Evolutionary conservation across 129 eudicot genomes (phyloP).

Genomic region (Helichrysum umbraculigerum): DNA sequence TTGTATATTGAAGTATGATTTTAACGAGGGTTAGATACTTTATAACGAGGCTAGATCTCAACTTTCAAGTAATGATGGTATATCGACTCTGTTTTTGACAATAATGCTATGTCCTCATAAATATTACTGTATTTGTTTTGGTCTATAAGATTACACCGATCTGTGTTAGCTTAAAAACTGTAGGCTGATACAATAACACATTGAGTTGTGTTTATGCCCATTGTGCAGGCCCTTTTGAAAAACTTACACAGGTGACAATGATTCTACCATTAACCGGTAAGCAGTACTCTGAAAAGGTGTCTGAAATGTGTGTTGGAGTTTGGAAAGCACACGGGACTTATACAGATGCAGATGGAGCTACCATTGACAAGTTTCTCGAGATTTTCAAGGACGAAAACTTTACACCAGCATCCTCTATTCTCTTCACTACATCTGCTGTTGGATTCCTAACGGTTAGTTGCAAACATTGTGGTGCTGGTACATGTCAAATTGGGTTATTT

Average conservation of each 20-base stretch:
- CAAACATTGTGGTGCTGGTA: background rate
- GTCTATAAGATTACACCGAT: background rate
- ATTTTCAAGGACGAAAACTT: constrained; percentile 63
- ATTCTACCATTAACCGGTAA: constrained; percentile 81
- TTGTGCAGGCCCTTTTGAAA: constrained; percentile 73
- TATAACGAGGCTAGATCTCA: background rate
- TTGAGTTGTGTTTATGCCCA: background rate
- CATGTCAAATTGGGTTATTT: background rate
- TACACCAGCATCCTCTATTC: constrained; percentile 72
- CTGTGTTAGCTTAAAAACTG: background rate
- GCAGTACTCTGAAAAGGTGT: constrained; percentile 81
- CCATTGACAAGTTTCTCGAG: constrained; percentile 64
- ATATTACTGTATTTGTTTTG: background rate
- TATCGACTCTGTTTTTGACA: background rate
- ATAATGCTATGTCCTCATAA: background rate
- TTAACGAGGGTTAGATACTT: background rate
- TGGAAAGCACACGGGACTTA: constrained; percentile 63
- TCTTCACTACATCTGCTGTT: constrained; percentile 56
- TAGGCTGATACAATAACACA: background rate
- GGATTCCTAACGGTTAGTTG: constrained; percentile 57
- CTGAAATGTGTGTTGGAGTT: constrained; percentile 58
- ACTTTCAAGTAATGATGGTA: background rate
- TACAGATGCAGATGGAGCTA: constrained; percentile 60
- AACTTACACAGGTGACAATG: constrained; percentile 64
- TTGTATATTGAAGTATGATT: background rate